Evolutionary conservation across 2,329 filamentous ascomycete genomes (phyloP).

Genomic region (Aspergillus carbonarius): DNA sequence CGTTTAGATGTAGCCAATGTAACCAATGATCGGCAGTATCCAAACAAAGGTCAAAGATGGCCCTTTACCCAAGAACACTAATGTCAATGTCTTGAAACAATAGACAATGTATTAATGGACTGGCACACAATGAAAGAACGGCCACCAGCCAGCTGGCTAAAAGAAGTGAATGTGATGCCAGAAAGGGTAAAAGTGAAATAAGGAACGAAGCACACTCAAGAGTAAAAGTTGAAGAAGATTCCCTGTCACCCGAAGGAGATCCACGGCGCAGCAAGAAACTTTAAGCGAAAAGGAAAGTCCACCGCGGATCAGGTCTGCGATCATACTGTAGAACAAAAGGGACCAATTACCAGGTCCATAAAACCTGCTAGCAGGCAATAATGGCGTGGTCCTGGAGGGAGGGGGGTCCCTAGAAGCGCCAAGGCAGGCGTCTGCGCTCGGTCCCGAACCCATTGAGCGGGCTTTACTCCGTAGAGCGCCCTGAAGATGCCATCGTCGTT

Average conservation of each 20-base stretch:
- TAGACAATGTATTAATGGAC: background rate
- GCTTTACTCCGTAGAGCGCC: background rate
- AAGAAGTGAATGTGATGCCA: conserved; percentile 1
- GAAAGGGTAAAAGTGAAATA: conserved; percentile 6
- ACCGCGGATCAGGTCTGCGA: conserved; percentile 12
- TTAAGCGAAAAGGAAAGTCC: conserved; percentile 12
- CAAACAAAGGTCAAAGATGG: background rate
- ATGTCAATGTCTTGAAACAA: conserved; percentile 2
- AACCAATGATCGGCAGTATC: background rate
- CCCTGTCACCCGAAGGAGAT: conserved; percentile 12
- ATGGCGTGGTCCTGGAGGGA: conserved; percentile 14
- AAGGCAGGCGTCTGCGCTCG: conserved; percentile 11
- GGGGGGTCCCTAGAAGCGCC: conserved; percentile 11
- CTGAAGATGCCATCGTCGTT: conserved; percentile 5
- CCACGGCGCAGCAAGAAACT: conserved; percentile 14
- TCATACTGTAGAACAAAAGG: background rate
- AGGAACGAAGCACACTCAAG: conserved; percentile 2
- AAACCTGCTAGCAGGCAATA: conserved; percentile 4
- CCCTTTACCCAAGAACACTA: background rate
- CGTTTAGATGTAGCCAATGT: background rate
- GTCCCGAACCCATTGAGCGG: conserved; percentile 4
- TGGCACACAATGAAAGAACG: conserved; percentile 1
- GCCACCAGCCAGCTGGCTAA: conserved; percentile 16
- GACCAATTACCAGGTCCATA: conserved; percentile 9
- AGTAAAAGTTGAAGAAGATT: conserved; percentile 8